Percentiles rank a stretch among this genome's conserved stretches.
Evolutionary conservation across 2,329 filamentous ascomycete genomes (phyloP).

Genomic region (Phyllosticta citriasiana): DNA sequence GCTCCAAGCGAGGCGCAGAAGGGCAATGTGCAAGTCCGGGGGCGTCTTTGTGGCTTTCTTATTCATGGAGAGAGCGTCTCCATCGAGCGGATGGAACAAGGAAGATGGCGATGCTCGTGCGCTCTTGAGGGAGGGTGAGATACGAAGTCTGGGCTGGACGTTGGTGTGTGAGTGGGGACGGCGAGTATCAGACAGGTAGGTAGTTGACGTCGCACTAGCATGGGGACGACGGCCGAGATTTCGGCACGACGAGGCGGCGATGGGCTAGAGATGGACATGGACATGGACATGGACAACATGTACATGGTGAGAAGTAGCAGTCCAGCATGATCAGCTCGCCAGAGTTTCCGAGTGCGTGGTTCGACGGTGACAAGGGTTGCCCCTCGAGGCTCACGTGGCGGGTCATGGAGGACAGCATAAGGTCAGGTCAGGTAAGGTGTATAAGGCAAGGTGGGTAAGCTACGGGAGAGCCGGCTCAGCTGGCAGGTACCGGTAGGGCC

Average conservation of each 20-base stretch:
- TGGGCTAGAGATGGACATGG: background rate
- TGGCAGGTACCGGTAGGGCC: background rate
- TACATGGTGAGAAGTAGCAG: background rate
- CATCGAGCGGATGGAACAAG: background rate
- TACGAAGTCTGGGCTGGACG: background rate
- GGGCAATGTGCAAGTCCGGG: background rate
- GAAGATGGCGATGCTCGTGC: background rate
- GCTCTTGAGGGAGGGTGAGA: background rate
- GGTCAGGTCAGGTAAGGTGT: too few relatives aligned
- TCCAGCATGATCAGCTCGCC: background rate
- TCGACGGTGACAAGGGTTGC: background rate
- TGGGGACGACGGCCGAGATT: background rate
- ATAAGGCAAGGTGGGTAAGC: background rate
- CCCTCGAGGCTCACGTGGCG: background rate
- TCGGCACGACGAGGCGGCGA: background rate
- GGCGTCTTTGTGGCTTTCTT: background rate
- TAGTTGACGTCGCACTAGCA: background rate
- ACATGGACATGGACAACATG: background rate
- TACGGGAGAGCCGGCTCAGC: background rate
- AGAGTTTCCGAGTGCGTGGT: background rate
- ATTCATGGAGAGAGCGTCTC: background rate
- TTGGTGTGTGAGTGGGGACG: background rate
- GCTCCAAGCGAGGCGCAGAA: background rate
- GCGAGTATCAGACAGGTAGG: background rate
- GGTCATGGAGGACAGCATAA: too few relatives aligned